A percentile compares a stretch with the other conserved stretches of the same genome.
phyloP scores from a whole-genome alignment of 371 early-diverging fungal genomes.

The Mucor mucedo region DNA sequence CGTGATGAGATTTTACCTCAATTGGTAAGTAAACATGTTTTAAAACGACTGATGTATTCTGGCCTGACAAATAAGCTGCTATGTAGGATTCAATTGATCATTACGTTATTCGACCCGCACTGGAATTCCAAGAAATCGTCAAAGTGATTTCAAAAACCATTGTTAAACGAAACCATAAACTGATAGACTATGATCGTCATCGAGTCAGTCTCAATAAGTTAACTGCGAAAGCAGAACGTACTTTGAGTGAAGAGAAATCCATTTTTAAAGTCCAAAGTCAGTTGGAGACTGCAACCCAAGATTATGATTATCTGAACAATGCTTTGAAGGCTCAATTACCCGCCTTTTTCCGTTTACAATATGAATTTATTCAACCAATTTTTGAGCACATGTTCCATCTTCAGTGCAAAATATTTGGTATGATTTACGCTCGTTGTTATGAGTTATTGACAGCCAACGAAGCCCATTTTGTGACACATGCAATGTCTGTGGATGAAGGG shows the following conservation, averaged over 20 bases:
- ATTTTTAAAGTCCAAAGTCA: slow-evolving; percentile 69
- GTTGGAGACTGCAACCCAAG: slow-evolving; percentile 75
- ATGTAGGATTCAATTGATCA: slow-evolving; percentile 69
- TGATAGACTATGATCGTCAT: slow-evolving; percentile 82
- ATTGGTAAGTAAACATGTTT: slow-evolving; percentile 51
- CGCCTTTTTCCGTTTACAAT: slow-evolving; percentile 59
- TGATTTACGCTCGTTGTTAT: slow-evolving; percentile 59
- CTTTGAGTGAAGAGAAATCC: slow-evolving; percentile 69
- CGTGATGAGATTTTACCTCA: slow-evolving; percentile 71
- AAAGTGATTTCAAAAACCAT: slow-evolving; percentile 72
- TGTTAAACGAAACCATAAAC: slow-evolving; percentile 77
- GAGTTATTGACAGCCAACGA: slow-evolving; percentile 51
- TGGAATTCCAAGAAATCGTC: slow-evolving; percentile 64
- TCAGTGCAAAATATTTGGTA: slow-evolving; percentile 70
- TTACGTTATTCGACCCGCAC: slow-evolving; percentile 66
- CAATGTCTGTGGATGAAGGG: slow-evolving; percentile 42
- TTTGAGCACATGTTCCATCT: slow-evolving; percentile 72
- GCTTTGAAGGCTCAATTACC: slow-evolving; percentile 74
- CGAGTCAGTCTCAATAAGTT: slow-evolving; percentile 65
- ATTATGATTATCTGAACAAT: slow-evolving; percentile 74
- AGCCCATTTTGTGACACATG: slow-evolving; percentile 41
- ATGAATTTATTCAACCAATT: slow-evolving; percentile 75
- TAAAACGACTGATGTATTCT: neutral
- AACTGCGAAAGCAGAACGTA: slow-evolving; percentile 62
- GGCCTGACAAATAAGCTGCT: neutral